Conservation (phyloP, 176 grass and related monocot genomes). For the Alopecurus myosuroides region DNA sequence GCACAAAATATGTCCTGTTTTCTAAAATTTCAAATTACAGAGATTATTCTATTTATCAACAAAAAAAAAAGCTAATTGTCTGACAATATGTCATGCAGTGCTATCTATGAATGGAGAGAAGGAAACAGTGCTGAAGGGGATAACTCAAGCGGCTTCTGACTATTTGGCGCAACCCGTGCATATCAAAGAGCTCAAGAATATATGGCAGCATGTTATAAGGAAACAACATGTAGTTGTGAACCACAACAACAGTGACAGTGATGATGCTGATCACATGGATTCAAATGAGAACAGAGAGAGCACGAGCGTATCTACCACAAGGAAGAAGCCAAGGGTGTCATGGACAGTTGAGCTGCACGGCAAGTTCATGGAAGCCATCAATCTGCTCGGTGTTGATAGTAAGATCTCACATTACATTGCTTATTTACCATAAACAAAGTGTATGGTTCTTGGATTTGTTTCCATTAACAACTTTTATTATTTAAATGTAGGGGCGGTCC, state of each 20-base stretch:
- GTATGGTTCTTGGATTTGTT: not conserved
- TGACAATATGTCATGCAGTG: not conserved
- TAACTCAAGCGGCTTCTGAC: not conserved
- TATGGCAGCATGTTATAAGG: not conserved
- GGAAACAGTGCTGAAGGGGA: not conserved
- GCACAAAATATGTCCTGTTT: not conserved
- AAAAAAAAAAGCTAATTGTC: not conserved
- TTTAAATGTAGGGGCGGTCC: conserved; percentile 48
- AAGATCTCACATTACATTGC: not conserved
- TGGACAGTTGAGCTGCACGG: not conserved
- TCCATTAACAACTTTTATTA: too few species aligned
- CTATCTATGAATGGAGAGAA: not conserved
- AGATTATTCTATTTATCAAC: too few species aligned
- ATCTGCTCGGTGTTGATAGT: not conserved
- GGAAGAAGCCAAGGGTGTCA: not conserved
- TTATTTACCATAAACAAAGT: not conserved
- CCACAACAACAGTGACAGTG: not conserved
- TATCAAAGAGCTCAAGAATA: not conserved
- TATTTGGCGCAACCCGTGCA: not conserved
- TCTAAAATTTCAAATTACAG: not conserved
- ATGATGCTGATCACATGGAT: not conserved
- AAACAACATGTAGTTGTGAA: not conserved
- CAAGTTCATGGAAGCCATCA: not conserved
- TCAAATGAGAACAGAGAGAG: conserved; percentile 4
- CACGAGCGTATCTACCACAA: not conserved